These are phyloP conservation scores for Neurospora sp. DNA, from an alignment of 495 filamentous ascomycete species.

Conservation along the genomic window DNA sequence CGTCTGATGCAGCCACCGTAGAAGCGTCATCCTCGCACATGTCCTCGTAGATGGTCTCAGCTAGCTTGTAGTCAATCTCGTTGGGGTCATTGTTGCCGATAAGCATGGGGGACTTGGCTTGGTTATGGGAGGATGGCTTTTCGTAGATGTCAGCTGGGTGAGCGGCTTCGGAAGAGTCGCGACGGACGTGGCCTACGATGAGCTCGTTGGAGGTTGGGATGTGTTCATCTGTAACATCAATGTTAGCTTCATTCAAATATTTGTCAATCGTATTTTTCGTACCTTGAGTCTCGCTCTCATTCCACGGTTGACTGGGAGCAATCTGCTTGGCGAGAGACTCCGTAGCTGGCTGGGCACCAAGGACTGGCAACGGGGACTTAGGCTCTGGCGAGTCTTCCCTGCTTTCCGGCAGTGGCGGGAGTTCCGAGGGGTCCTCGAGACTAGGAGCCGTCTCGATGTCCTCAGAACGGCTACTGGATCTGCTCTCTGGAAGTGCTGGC, in stretches of 20 bases:
- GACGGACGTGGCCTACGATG: conserved; percentile 15
- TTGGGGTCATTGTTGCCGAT: not conserved
- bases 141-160: conserved; percentile 5
- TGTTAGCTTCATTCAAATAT: not conserved
- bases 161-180: conserved; percentile 5
- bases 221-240: not conserved
- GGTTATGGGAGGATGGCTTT: conserved; percentile 5
- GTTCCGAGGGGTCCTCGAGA: not conserved
- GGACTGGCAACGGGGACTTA: not conserved
- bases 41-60: conserved; percentile 14
- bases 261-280: not conserved
- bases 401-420: not conserved
- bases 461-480: not conserved
- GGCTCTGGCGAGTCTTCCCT: conserved; percentile 4
- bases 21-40: conserved; percentile 20
- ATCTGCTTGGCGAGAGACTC: not conserved
- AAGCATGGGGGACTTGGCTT: conserved; percentile 2
- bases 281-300: not conserved
- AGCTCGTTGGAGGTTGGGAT: conserved; percentile 6
- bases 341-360: conserved; percentile 4
- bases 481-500: not conserved
- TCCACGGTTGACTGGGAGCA: not conserved
- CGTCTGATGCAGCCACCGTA: conserved; percentile 22
- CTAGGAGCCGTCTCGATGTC: not conserved
- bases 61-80: not conserved